Evolutionary conservation across 495 filamentous ascomycete genomes (phyloP).

Genomic region (Cudoniella acicularis): DNA sequence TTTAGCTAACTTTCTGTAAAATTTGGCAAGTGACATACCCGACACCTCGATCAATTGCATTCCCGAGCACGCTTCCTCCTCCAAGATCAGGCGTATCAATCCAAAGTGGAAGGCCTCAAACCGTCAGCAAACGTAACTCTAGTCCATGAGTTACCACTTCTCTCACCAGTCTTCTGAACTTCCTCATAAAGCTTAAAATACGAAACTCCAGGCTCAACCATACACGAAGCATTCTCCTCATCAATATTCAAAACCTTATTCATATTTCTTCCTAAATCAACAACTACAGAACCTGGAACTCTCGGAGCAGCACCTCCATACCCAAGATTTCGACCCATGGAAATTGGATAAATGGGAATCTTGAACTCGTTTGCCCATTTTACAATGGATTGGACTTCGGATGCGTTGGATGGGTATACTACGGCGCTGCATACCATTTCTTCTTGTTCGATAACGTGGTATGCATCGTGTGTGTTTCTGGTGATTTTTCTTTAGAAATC

Average conservation of each 20-base stretch:
- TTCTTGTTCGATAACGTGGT: slow-evolving; percentile 47
- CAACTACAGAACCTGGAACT: slow-evolving; percentile 45
- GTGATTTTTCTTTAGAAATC: no score
- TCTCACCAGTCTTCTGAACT: slow-evolving; percentile 35
- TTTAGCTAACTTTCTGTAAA: no score
- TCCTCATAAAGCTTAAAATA: slow-evolving; percentile 49
- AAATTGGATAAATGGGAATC: slow-evolving; percentile 50
- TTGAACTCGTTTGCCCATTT: slow-evolving; percentile 42
- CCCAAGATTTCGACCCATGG: slow-evolving; percentile 47
- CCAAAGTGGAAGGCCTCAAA: slow-evolving; percentile 45
- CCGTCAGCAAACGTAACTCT: not conserved
- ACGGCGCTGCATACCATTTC: slow-evolving; percentile 48
- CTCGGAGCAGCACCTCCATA: slow-evolving; percentile 55
- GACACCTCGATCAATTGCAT: slow-evolving; percentile 42
- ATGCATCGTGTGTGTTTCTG: slow-evolving; percentile 53
- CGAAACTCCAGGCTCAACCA: slow-evolving; percentile 53
- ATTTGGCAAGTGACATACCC: slow-evolving; percentile 27
- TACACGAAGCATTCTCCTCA: slow-evolving; percentile 41
- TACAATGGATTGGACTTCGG: slow-evolving; percentile 43
- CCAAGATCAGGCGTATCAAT: slow-evolving; percentile 52
- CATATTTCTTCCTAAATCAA: slow-evolving; percentile 52
- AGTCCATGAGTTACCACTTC: not conserved
- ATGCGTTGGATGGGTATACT: slow-evolving; percentile 41
- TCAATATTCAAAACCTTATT: slow-evolving; percentile 49
- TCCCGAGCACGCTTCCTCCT: slow-evolving; percentile 54